Percentiles rank a stretch among this genome's conserved stretches.
Evolutionary conservation across 176 grass and related monocot genomes (phyloP).

Genomic region (Hordeum vulgare): DNA sequence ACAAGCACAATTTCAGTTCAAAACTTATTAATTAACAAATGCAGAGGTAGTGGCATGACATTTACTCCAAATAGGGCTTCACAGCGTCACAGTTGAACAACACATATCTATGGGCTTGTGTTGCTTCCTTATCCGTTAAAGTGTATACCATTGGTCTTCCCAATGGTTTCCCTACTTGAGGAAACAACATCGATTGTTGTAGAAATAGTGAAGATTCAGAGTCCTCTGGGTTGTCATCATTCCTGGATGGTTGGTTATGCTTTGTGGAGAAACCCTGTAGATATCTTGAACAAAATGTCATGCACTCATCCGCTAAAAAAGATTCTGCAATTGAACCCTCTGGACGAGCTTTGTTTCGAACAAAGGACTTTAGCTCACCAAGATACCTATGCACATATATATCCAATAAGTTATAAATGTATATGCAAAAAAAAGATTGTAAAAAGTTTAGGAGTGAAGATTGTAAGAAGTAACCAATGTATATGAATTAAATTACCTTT

Average conservation of each 20-base stretch:
- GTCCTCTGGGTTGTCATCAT: too few species aligned
- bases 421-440: not conserved
- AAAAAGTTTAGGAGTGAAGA: not conserved
- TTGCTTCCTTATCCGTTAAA: too few species aligned
- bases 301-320: not conserved
- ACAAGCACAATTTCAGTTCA: not conserved
- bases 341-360: not conserved
- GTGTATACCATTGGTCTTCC: not conserved
- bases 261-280: not conserved
- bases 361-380: too few species aligned
- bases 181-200: not conserved
- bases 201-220: too few species aligned
- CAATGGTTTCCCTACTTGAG: not conserved
- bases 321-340: constrained; percentile 5
- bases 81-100: too few species aligned
- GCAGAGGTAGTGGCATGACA: too few species aligned
- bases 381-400: not conserved
- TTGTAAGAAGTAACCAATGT: too few species aligned
- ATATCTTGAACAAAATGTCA: constrained; percentile 5
- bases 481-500: too few species aligned
- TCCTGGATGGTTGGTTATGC: not conserved
- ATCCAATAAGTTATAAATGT: not conserved
- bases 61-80: too few species aligned
- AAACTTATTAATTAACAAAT: too few species aligned
- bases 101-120: not conserved